These are phyloP conservation scores for Yarrowia sp. DNA, from an alignment of 805 yeast genomes.

Conservation along the genomic window DNA sequence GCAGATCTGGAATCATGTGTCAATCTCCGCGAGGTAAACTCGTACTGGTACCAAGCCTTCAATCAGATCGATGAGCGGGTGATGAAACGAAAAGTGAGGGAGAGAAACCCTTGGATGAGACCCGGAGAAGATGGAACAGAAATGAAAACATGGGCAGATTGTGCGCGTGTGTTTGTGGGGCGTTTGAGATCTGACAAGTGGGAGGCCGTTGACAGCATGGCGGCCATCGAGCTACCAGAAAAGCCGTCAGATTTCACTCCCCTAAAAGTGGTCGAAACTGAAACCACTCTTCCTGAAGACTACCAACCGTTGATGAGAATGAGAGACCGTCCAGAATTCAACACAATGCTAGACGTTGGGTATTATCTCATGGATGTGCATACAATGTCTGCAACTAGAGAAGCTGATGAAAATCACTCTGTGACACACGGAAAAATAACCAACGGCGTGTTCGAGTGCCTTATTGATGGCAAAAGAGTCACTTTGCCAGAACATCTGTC, in stretches of 20 bases:
- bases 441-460: neutral
- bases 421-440: neutral
- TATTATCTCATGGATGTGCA: neutral
- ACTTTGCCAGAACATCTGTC: too few relatives aligned
- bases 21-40: neutral
- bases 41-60: constrained; percentile 14
- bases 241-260: neutral
- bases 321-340: neutral
- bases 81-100: neutral
- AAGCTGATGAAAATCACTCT: too few relatives aligned
- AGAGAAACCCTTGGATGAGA: constrained; percentile 2
- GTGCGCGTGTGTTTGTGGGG: constrained; percentile 4
- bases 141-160: constrained; percentile 3
- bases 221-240: neutral
- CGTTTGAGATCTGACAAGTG: neutral
- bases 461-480: too few relatives aligned
- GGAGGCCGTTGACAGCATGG: neutral
- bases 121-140: constrained; percentile 5
- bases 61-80: constrained; percentile 1
- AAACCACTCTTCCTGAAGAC: neutral
- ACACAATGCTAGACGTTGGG: neutral
- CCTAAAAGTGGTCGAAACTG: neutral
- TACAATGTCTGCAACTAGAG: neutral
- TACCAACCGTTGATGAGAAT: neutral
- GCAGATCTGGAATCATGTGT: constrained; percentile 14